These are phyloP conservation scores for Tremellales sp. DNA, from an alignment of 1,284 basidiomycete genomes.

Conservation along the genomic window DNA sequence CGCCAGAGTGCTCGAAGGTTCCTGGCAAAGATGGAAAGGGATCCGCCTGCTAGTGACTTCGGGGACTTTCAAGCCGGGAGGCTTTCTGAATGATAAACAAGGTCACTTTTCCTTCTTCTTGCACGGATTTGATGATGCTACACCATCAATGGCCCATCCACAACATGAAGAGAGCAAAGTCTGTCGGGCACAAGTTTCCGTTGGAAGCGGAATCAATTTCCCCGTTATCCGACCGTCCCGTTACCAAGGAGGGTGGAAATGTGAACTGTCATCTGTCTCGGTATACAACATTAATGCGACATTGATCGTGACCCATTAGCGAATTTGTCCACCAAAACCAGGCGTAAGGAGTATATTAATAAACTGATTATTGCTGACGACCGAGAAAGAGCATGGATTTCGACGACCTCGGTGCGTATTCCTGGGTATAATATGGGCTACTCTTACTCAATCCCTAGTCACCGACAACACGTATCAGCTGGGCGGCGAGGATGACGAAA, in stretches of 20 bases:
- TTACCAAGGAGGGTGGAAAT: too few relatives aligned
- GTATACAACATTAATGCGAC: not conserved
- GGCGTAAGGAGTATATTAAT: not conserved
- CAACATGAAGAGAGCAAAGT: too few relatives aligned
- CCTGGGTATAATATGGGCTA: not conserved
- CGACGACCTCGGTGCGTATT: conserved; percentile 37
- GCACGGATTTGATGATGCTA: too few relatives aligned
- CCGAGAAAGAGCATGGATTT: conserved; percentile 37
- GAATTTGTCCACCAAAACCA: not conserved
- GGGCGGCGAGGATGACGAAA: conserved; percentile 47
- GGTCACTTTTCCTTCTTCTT: too few relatives aligned
- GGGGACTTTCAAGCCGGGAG: not conserved
- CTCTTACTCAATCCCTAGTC: conserved; percentile 19
- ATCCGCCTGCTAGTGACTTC: not conserved
- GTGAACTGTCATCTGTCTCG: not conserved
- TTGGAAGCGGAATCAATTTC: too few relatives aligned
- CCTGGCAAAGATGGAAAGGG: conserved; percentile 3
- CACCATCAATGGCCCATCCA: not conserved
- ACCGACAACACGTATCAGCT: conserved; percentile 47
- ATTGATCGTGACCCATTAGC: not conserved
- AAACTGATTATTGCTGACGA: not conserved
- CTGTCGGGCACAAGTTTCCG: too few relatives aligned
- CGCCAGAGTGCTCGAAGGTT: conserved; percentile 32
- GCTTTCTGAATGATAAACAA: not conserved
- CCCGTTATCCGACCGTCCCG: too few relatives aligned